Conservation (phyloP, 2,329 filamentous ascomycete genomes). For the Ascochyta viciae-villosae region DNA sequence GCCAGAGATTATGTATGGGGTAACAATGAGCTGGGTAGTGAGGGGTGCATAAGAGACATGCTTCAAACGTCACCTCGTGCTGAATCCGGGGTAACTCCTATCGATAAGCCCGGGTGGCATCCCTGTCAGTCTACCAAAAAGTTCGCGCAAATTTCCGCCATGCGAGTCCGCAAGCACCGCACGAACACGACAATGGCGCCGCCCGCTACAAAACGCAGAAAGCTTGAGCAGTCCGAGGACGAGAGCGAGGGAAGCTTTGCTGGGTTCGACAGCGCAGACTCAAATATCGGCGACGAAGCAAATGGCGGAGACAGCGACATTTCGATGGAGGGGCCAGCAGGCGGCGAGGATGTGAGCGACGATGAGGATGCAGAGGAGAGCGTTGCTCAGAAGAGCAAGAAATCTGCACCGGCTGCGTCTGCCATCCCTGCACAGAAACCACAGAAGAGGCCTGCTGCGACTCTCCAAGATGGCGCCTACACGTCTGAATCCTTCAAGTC, state of each 20-base stretch:
- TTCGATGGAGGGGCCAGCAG: conserved; percentile 25
- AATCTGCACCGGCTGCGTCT: neutral
- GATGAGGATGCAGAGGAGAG: conserved; percentile 29
- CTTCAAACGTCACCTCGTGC: conserved; percentile 11
- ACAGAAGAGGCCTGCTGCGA: conserved; percentile 32
- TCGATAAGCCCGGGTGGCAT: conserved; percentile 28
- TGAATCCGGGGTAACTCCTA: conserved; percentile 19
- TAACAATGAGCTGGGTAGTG: conserved; percentile 3
- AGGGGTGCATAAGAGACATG: conserved; percentile 17
- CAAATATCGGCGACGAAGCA: conserved; percentile 18
- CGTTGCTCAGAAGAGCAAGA: conserved; percentile 16
- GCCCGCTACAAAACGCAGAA: conserved; percentile 55
- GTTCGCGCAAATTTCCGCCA: conserved; percentile 29
- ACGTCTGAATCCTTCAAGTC: conserved; percentile 67
- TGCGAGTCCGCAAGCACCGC: conserved; percentile 11
- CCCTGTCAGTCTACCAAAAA: conserved; percentile 21
- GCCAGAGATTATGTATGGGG: neutral
- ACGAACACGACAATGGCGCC: conserved; percentile 39
- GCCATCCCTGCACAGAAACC: conserved; percentile 19
- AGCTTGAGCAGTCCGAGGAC: conserved; percentile 51
- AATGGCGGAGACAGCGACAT: conserved; percentile 24
- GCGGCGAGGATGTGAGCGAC: conserved; percentile 15
- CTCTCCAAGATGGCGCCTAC: conserved; percentile 51
- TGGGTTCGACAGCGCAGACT: conserved; percentile 28
- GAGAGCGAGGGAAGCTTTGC: conserved; percentile 39